phyloP scores from a whole-genome alignment of 129 eudicot genomes.

The Deinandra increscens region DNA sequence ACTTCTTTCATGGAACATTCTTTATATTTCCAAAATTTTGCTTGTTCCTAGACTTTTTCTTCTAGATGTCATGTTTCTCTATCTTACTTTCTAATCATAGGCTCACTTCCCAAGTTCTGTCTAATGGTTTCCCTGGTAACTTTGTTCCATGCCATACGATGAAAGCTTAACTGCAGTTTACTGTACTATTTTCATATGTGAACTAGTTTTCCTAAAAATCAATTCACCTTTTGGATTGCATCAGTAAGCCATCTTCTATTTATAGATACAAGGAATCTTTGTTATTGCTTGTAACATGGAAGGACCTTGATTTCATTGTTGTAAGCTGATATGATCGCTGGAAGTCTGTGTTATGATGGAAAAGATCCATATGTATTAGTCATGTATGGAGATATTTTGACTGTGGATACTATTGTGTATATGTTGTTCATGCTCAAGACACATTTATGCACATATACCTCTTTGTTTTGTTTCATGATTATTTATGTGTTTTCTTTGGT shows the following conservation, averaged over 20 bases:
- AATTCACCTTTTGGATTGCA: slow-evolving; percentile 7
- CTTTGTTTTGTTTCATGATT: slow-evolving; percentile 15
- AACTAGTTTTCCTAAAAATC: not conserved
- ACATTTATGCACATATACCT: not conserved
- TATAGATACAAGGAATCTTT: slow-evolving; percentile 14
- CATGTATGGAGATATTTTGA: slow-evolving; percentile 14
- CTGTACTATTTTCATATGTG: not conserved
- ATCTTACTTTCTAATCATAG: too few relatives aligned
- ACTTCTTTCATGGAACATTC: not conserved
- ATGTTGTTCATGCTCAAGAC: slow-evolving; percentile 12
- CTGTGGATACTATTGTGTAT: slow-evolving; percentile 12
- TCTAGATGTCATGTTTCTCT: not conserved
- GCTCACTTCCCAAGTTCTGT: too few relatives aligned
- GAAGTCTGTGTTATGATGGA: too few relatives aligned
- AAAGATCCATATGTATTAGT: too few relatives aligned
- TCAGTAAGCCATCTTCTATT: slow-evolving; percentile 1
- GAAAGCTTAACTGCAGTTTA: slow-evolving; percentile 4
- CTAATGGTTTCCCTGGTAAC: not conserved
- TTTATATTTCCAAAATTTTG: not conserved
- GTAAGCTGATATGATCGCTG: too few relatives aligned
- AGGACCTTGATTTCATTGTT: too few relatives aligned
- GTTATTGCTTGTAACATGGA: not conserved
- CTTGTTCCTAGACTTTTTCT: not conserved
- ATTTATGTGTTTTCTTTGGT: slow-evolving; percentile 5
- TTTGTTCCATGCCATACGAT: not conserved